A percentile compares a stretch with the other conserved stretches of the same genome.
phyloP scores from a whole-genome alignment of 2,329 filamentous ascomycete species.

The Bipolaris victoriae region DNA sequence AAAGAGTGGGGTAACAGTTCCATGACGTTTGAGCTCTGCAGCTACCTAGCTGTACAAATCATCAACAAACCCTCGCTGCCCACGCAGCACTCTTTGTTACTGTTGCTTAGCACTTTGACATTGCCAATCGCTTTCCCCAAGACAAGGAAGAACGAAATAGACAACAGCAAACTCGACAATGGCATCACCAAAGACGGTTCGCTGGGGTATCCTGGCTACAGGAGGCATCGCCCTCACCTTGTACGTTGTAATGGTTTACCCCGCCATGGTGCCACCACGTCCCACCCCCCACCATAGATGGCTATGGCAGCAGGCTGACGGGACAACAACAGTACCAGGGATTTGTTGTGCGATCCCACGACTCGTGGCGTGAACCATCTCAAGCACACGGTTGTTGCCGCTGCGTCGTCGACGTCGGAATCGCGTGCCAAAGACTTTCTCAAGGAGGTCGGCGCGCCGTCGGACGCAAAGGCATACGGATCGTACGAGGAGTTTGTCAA shows the following conservation, averaged over 20 bases:
- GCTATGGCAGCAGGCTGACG: slow-evolving; percentile 13
- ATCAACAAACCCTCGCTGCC: background rate
- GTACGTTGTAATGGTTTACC: slow-evolving; percentile 28
- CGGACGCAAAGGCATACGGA: slow-evolving; percentile 73
- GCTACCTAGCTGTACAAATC: background rate
- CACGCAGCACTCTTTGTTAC: too few species aligned
- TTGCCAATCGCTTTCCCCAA: background rate
- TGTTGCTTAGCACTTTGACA: too few species aligned
- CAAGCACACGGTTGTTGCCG: slow-evolving; percentile 77
- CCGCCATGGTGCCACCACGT: slow-evolving; percentile 18
- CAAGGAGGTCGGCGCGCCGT: slow-evolving; percentile 70
- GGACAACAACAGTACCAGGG: slow-evolving; percentile 60
- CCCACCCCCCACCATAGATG: slow-evolving; percentile 19
- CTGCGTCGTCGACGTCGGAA: slow-evolving; percentile 76
- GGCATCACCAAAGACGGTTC: slow-evolving; percentile 47
- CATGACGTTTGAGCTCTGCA: slow-evolving; percentile 24
- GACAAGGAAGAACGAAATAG: background rate
- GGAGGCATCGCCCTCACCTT: slow-evolving; percentile 57
- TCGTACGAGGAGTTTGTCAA: slow-evolving; percentile 82
- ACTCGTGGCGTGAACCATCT: slow-evolving; percentile 74
- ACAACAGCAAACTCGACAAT: slow-evolving; percentile 21
- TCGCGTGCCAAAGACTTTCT: slow-evolving; percentile 75
- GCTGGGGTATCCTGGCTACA: slow-evolving; percentile 57
- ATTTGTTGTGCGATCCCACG: slow-evolving; percentile 76
- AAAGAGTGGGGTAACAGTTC: slow-evolving; percentile 25